phyloP scores from a whole-genome alignment of 1,284 basidiomycete genomes.

The Anthracocystis setariae region DNA sequence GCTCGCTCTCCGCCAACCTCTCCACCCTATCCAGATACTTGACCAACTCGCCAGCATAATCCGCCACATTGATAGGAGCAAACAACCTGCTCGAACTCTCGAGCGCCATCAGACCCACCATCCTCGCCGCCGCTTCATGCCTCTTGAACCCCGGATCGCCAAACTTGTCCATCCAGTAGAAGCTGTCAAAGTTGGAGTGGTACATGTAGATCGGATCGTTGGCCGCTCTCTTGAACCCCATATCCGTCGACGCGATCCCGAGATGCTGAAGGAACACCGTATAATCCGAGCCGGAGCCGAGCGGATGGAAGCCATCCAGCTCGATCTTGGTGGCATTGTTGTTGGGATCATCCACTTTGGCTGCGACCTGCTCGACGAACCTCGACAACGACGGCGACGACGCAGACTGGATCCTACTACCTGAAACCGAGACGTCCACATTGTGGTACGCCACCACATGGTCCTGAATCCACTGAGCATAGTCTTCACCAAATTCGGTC shows the following conservation, averaged over 20 bases:
- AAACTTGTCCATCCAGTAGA: conserved; percentile 79
- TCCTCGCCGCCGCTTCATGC: conserved; percentile 77
- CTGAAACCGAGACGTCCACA: conserved; percentile 77
- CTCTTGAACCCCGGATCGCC: conserved; percentile 80
- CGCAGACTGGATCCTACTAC: conserved; percentile 73
- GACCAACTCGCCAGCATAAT: conserved; percentile 49
- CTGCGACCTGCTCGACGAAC: conserved; percentile 76
- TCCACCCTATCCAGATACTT: conserved; percentile 50
- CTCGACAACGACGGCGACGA: conserved; percentile 82
- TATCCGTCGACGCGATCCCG: conserved; percentile 68
- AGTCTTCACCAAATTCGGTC: conserved; percentile 90
- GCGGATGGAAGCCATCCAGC: conserved; percentile 34
- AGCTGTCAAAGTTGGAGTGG: conserved; percentile 78
- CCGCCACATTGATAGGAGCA: conserved; percentile 78
- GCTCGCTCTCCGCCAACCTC: conserved; percentile 23
- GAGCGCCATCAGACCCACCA: conserved; percentile 70
- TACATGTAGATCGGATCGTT: conserved; percentile 70
- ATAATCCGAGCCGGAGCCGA: conserved; percentile 74
- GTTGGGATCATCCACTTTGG: conserved; percentile 71
- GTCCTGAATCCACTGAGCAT: conserved; percentile 79
- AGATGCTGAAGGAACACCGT: conserved; percentile 76
- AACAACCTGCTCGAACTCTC: conserved; percentile 74
- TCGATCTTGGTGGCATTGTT: conserved; percentile 17
- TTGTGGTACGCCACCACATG: conserved; percentile 90
- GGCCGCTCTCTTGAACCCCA: conserved; percentile 62